phyloP scores from a whole-genome alignment of 352 stramenopile species.

The Peronospora farinosa region DNA sequence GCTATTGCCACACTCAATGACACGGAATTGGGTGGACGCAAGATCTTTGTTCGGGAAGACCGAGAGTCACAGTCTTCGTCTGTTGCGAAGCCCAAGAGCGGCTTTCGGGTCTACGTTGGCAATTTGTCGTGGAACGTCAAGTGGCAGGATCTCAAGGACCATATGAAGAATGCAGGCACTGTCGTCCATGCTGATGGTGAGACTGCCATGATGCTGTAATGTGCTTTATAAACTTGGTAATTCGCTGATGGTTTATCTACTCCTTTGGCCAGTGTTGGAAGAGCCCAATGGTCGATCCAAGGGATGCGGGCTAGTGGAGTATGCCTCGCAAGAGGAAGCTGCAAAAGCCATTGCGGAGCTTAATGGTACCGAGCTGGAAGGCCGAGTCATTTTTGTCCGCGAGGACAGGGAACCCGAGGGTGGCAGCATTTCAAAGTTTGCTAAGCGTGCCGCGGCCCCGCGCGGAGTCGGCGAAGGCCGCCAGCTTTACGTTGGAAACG shows the following conservation, averaged over 20 bases:
- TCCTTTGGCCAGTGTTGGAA: conserved; percentile 47
- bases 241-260: neutral
- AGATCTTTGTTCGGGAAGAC: conserved; percentile 94
- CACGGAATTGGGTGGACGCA: conserved; percentile 86
- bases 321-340: conserved; percentile 62
- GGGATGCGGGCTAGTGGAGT: conserved; percentile 78
- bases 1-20: conserved; percentile 88
- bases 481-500: conserved; percentile 74
- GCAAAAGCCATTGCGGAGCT: conserved; percentile 83
- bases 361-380: conserved; percentile 90
- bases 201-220: neutral
- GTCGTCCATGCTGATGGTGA: conserved; percentile 80
- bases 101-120: conserved; percentile 80
- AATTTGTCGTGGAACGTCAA: conserved; percentile 91
- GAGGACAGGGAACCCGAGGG: conserved; percentile 75
- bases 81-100: conserved; percentile 25
- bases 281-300: conserved; percentile 88
- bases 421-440: conserved; percentile 67
- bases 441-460: conserved; percentile 29
- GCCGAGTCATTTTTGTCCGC: conserved; percentile 84
- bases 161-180: conserved; percentile 85
- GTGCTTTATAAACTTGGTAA: neutral
- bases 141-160: conserved; percentile 95
- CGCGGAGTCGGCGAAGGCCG: conserved; percentile 23
- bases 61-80: conserved; percentile 51